Percentiles rank a stretch among this genome's conserved stretches.
These are phyloP conservation scores for Candida stauntonica DNA, from an alignment of 805 yeast species.

Conservation along the genomic window DNA sequence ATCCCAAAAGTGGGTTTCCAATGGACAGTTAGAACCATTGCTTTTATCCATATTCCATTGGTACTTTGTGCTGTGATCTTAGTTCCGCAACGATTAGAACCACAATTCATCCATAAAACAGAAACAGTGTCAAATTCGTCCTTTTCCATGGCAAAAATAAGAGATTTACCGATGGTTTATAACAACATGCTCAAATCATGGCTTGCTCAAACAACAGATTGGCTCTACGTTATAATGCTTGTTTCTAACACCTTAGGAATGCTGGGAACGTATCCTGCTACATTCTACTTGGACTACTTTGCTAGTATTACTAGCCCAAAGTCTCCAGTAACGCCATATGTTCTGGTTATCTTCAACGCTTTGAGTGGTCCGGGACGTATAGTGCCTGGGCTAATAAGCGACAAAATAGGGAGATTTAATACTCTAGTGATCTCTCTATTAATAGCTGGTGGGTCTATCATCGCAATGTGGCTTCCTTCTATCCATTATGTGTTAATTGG, in stretches of 20 bases:
- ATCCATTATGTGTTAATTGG: conserved; percentile 13
- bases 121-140: conserved; percentile 20
- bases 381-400: conserved; percentile 21
- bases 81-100: conserved; percentile 19
- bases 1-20: conserved; percentile 15
- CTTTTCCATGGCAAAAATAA: conserved; percentile 12
- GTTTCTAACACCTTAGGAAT: conserved; percentile 19
- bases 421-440: conserved; percentile 13
- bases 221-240: conserved; percentile 15
- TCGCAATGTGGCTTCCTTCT: conserved; percentile 20
- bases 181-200: conserved; percentile 4
- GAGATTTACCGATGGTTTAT: conserved; percentile 11
- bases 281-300: conserved; percentile 24
- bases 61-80: conserved; percentile 10
- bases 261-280: conserved; percentile 24
- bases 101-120: conserved; percentile 8
- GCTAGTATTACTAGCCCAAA: conserved; percentile 18
- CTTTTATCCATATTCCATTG: conserved; percentile 21
- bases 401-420: conserved; percentile 21
- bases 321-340: conserved; percentile 11
- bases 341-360: conserved; percentile 19
- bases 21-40: conserved; percentile 22
- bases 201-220: too few relatives aligned
- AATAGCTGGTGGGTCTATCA: conserved; percentile 9
- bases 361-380: conserved; percentile 25